A percentile compares a stretch with the other conserved stretches of the same genome.
phyloP scores from a whole-genome alignment of 1,139 yeast genomes.

The Kodamaea anthophila region DNA sequence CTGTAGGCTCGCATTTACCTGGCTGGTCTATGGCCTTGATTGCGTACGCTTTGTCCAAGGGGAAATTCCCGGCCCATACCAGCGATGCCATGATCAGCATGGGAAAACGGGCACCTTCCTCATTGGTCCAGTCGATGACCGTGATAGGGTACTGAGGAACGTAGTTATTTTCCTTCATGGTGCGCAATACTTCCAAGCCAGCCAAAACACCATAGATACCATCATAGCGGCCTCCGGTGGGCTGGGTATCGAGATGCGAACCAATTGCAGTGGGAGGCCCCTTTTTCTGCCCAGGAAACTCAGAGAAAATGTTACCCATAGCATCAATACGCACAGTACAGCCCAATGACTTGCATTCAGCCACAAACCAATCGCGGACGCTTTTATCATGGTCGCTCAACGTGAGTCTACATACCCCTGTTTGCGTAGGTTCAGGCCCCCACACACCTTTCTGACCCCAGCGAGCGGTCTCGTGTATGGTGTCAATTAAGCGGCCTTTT shows the following conservation, averaged over 20 bases:
- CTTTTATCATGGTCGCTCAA: conserved; percentile 55
- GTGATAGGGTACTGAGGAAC: conserved; percentile 62
- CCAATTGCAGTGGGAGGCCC: conserved; percentile 62
- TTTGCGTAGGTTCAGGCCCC: conserved; percentile 52
- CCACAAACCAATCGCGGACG: conserved; percentile 65
- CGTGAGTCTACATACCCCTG: conserved; percentile 60
- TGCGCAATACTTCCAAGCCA: conserved; percentile 61
- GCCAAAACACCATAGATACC: conserved; percentile 65
- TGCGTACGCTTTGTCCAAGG: conserved; percentile 42
- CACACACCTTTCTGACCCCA: conserved; percentile 56
- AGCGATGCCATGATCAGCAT: conserved; percentile 58
- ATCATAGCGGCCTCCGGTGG: conserved; percentile 74
- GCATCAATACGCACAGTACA: conserved; percentile 55
- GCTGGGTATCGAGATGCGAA: conserved; percentile 72
- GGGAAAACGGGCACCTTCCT: conserved; percentile 75
- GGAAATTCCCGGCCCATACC: conserved; percentile 55
- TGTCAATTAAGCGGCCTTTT: conserved; percentile 40
- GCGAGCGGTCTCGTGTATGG: conserved; percentile 56
- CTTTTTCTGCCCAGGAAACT: conserved; percentile 49
- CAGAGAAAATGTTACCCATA: conserved; percentile 62
- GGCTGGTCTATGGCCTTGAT: conserved; percentile 7
- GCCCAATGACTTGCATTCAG: conserved; percentile 47
- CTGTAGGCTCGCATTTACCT: conserved; percentile 28
- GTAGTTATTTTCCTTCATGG: conserved; percentile 52
- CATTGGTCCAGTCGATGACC: conserved; percentile 66